Conservation (phyloP, 2,329 filamentous ascomycete species). For the Aspergillus brasiliensis region DNA sequence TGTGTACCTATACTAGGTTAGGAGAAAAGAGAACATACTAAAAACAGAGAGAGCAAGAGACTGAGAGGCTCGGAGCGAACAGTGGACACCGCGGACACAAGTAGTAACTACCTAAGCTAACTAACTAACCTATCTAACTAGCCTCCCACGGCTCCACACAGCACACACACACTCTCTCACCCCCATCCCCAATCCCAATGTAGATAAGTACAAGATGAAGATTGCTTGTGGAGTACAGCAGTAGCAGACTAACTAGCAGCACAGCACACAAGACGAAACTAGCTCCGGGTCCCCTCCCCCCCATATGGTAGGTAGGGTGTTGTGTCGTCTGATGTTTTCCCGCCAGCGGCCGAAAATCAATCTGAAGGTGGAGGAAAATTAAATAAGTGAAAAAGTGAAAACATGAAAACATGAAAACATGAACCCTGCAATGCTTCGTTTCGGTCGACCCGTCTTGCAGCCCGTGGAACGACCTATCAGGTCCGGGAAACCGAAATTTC, state of each 20-base stretch:
- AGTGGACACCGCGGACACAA: conserved; percentile 5
- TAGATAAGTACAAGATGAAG: conserved; percentile 10
- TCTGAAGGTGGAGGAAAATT: no score
- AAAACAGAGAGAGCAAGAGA: no score
- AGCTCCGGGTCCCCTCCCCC: no score
- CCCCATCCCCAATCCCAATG: neutral
- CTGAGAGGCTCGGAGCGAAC: conserved; percentile 9
- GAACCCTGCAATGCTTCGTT: conserved; percentile 22
- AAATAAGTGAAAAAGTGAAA: no score
- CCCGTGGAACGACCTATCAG: conserved; percentile 19
- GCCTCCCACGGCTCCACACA: conserved; percentile 17
- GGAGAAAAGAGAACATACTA: no score
- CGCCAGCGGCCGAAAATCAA: conserved; percentile 9
- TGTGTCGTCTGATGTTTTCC: conserved; percentile 21
- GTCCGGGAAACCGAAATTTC: conserved; percentile 7
- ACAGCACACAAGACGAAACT: neutral
- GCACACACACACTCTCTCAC: neutral
- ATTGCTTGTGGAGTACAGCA: conserved; percentile 2
- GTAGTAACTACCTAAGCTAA: neutral
- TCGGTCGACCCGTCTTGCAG: conserved; percentile 18
- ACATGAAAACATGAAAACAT: no score
- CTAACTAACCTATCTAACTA: neutral
- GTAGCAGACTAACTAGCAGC: neutral
- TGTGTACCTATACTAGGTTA: no score
- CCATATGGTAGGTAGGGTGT: no score